phyloP scores from a whole-genome alignment of 2,329 filamentous ascomycete genomes.

The Diaporthe humulicola region DNA sequence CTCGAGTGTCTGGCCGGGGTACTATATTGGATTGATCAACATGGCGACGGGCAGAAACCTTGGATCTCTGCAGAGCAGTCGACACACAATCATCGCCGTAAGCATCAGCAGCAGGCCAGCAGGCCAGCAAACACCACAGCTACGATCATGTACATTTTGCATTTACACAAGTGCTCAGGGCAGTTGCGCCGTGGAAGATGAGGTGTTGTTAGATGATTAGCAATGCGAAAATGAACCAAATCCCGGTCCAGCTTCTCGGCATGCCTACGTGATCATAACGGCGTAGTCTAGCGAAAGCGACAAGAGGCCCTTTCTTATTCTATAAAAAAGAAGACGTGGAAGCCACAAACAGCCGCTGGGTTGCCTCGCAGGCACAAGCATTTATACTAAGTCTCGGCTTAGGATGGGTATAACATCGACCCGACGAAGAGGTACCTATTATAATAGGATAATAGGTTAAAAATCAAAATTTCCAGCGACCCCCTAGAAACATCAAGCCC shows the following conservation, averaged over 20 bases:
- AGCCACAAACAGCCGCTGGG: not conserved
- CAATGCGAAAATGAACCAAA: not conserved
- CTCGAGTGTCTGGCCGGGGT: no score
- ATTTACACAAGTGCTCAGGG: not conserved
- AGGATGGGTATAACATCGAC: not conserved
- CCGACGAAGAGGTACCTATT: not conserved
- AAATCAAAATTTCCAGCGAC: not conserved
- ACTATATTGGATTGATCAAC: not conserved
- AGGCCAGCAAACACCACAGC: not conserved
- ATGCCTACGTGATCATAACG: conserved; percentile 26
- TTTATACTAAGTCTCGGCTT: not conserved
- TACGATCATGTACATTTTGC: not conserved
- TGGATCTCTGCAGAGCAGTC: not conserved
- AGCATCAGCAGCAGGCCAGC: not conserved
- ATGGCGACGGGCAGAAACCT: not conserved
- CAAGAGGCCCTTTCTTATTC: not conserved
- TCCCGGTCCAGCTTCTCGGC: not conserved
- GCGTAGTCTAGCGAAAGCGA: conserved; percentile 1
- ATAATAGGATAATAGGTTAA: no score
- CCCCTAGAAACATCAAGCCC: not conserved
- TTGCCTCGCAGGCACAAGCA: not conserved
- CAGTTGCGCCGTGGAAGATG: not conserved
- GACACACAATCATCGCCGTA: not conserved
- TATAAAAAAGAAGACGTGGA: not conserved
- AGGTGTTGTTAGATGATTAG: conserved; percentile 10